Conservation (phyloP, 257 asterid species). For the Nyctanthes arbortristis region DNA sequence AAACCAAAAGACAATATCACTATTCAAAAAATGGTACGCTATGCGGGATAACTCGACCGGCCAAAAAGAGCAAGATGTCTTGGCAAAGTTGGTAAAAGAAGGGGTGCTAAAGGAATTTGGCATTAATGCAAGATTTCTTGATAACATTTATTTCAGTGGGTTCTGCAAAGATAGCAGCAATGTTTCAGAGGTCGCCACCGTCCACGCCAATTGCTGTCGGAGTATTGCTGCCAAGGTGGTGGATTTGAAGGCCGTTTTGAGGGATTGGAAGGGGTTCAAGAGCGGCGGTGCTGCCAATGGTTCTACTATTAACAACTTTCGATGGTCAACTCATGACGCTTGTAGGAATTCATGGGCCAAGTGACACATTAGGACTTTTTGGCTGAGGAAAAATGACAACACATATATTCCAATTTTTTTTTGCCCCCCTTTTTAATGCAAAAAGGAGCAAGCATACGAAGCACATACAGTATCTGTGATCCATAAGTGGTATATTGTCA, state of each 20-base stretch:
- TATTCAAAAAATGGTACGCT: conserved; percentile 59
- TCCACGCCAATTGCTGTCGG: conserved; percentile 76
- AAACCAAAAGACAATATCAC: conserved; percentile 44
- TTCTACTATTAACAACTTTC: background rate
- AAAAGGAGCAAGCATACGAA: too few species aligned
- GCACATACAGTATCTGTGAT: too few species aligned
- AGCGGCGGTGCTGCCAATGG: background rate
- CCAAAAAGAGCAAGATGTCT: conserved; percentile 70
- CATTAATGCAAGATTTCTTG: conserved; percentile 33
- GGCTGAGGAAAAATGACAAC: background rate
- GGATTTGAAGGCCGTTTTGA: conserved; percentile 51
- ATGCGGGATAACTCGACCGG: conserved; percentile 37
- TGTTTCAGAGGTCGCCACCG: conserved; percentile 37
- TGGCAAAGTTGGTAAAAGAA: conserved; percentile 26
- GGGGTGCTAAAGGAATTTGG: conserved; percentile 27
- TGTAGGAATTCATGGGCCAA: conserved; percentile 30
- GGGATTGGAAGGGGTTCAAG: conserved; percentile 61
- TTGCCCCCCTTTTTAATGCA: too few species aligned
- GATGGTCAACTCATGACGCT: conserved; percentile 24
- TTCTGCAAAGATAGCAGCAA: conserved; percentile 50
- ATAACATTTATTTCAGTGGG: conserved; percentile 55
- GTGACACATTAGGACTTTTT: background rate
- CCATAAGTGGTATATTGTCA: too few species aligned
- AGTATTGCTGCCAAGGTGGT: conserved; percentile 56
- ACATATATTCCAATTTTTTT: too few species aligned